phyloP scores from a whole-genome alignment of 73 alveolate species.

The Paraurostyla sp. region DNA sequence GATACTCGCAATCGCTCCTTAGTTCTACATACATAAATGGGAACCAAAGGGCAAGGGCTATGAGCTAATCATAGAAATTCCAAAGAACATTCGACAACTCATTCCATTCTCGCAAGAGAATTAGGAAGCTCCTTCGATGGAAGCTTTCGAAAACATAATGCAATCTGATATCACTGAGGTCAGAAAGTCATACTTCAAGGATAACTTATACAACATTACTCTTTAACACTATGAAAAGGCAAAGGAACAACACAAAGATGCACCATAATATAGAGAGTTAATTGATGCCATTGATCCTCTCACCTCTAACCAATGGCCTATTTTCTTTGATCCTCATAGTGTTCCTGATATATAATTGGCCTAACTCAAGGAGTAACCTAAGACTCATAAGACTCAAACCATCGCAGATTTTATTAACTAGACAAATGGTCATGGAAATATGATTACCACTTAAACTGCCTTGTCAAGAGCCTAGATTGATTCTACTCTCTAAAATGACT shows the following conservation, averaged over 20 bases:
- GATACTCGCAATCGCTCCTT: not conserved
- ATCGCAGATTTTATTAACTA: not conserved
- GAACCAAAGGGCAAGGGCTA: conserved; percentile 11
- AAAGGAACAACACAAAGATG: not conserved
- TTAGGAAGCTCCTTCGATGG: not conserved
- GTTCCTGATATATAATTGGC: not conserved
- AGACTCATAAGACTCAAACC: not conserved
- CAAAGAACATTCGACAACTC: conserved; percentile 6
- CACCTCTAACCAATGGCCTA: not conserved
- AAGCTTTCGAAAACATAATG: not conserved
- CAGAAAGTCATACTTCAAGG: not conserved
- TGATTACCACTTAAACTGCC: not conserved
- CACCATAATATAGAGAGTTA: not conserved
- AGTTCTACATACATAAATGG: not conserved
- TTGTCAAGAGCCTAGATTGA: not conserved
- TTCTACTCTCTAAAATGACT: not conserved
- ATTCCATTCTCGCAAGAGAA: too few relatives aligned
- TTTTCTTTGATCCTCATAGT: conserved; percentile 30
- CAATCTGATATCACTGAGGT: not conserved
- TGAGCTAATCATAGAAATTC: conserved; percentile 22
- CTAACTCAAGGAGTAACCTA: not conserved
- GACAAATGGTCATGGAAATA: not conserved
- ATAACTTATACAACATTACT: not conserved
- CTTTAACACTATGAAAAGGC: not conserved
- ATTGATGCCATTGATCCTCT: conserved; percentile 25